Evolutionary conservation across 345 rosid species (phyloP), one percentile per base, ranked within the genome.

Genomic region (Brassica cretica): DNA sequence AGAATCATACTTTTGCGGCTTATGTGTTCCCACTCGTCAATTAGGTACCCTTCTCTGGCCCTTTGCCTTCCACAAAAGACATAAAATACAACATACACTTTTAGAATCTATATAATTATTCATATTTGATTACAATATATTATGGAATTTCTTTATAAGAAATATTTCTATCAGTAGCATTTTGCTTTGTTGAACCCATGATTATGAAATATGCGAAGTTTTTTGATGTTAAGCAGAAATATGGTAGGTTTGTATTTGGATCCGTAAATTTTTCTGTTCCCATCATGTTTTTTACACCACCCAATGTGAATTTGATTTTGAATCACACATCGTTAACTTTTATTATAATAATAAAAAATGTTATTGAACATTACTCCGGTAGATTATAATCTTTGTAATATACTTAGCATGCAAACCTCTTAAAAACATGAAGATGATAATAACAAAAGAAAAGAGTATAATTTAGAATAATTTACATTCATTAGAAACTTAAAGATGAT

Each of bases 381-480:
- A 59, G 12, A 24, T 59, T 59, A 1, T 10, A 10, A 5, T 46
- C 27, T 19, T 56, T 18, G 62, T 18, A 58, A 2, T 55, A 51
- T 63, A 63, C 62, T 63, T 73, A 53, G 53, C 77, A 74, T 74
- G 55, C 55, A 59, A 21, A 10, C 4, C 51, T 44, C 51, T 10
- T 4, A 9, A 10, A 14, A 46, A 55, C 59, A 1, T 53, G 8
- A 55, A 55, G 24, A 16, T 18, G 11, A n/a, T 5, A 56, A 11
- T 12, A 49, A 12, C 7, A 8, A 5, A 71, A 37, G 11, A 41
- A 41, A 72, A 41, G 8, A 39, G 12, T 7, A 32, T 5, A 32
- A 32, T 27, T 27, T 27, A 19, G 39, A 46, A 60, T 73, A 63
- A 79, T 79, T 51, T 79, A 73, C 78, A 78, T 67, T 78, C 65